These are phyloP conservation scores for Cudoniella acicularis DNA, from an alignment of 495 filamentous ascomycete species.

Conservation along the genomic window DNA sequence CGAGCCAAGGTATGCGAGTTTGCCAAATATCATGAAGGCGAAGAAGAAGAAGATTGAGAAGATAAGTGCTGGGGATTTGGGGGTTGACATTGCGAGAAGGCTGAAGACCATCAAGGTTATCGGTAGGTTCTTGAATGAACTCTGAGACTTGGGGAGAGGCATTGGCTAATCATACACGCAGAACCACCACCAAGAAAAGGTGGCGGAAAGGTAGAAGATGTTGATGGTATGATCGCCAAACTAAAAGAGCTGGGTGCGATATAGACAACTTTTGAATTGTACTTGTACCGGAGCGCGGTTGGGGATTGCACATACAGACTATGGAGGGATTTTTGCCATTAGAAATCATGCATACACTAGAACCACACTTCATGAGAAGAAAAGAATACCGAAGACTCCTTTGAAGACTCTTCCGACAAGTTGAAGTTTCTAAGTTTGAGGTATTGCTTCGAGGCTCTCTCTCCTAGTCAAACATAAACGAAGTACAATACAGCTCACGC, in stretches of 20 bases:
- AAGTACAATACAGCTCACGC: no score
- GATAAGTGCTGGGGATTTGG: constrained; percentile 78
- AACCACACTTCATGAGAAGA: no score
- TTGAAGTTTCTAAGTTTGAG: no score
- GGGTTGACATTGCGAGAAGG: constrained; percentile 65
- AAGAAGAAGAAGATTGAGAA: constrained; percentile 99
- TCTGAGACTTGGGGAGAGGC: background rate
- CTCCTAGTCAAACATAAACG: no score
- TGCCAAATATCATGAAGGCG: constrained; percentile 99
- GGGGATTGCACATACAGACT: background rate
- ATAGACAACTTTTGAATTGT: constrained; percentile 37
- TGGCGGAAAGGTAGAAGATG: constrained; percentile 94
- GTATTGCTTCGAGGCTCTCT: no score
- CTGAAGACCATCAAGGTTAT: constrained; percentile 86
- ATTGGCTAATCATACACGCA: constrained; percentile 34
- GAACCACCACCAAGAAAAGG: constrained; percentile 88
- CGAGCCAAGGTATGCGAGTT: constrained; percentile 87
- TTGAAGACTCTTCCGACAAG: no score
- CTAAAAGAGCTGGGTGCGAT: constrained; percentile 94
- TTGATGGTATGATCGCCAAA: constrained; percentile 86
- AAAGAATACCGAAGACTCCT: no score
- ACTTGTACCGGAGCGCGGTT: background rate
- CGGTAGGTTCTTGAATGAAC: no score
- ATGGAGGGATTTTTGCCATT: no score
- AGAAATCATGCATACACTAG: no score